A percentile compares a stretch with the other conserved stretches of the same genome.
These are phyloP conservation scores for Ophiostoma australiae DNA, from an alignment of 2,329 filamentous ascomycete species.

Conservation along the genomic window DNA sequence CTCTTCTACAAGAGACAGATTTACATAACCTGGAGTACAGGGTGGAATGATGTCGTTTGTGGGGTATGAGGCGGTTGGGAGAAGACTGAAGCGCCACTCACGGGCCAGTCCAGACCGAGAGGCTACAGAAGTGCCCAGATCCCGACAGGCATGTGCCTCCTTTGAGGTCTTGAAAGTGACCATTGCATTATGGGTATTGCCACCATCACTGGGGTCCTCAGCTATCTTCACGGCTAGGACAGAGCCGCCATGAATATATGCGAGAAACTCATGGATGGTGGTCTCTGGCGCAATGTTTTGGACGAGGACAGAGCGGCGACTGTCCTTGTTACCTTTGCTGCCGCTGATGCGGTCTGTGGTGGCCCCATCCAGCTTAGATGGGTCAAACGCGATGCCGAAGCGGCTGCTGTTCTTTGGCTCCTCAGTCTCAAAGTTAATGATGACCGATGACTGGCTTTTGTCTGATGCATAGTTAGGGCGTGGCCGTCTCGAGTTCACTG, in stretches of 20 bases:
- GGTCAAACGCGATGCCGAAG: constrained; percentile 23
- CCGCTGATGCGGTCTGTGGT: constrained; percentile 3
- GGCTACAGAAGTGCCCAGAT: not conserved
- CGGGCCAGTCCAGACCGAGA: not conserved
- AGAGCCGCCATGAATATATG: constrained; percentile 23
- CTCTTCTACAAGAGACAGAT: not conserved
- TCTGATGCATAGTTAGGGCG: constrained; percentile 19
- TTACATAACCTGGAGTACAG: too few species aligned
- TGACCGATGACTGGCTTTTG: constrained; percentile 2
- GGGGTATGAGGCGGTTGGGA: constrained; percentile 25
- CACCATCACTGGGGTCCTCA: not conserved
- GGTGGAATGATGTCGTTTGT: not conserved
- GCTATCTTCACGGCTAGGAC: constrained; percentile 21
- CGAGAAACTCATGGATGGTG: constrained; percentile 23
- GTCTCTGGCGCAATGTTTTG: constrained; percentile 21
- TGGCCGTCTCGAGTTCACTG: not conserved
- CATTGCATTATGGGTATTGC: constrained; percentile 22
- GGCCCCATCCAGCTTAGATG: constrained; percentile 14
- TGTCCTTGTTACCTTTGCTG: not conserved
- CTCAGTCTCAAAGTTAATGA: constrained; percentile 19
- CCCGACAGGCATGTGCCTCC: constrained; percentile 16
- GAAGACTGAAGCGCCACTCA: not conserved
- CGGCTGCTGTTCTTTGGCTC: constrained; percentile 18
- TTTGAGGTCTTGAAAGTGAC: constrained; percentile 22
- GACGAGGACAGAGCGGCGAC: constrained; percentile 24